Evolutionary conservation across 2,329 filamentous ascomycete genomes (phyloP).

Genomic region (Dissoconium aciculare): DNA sequence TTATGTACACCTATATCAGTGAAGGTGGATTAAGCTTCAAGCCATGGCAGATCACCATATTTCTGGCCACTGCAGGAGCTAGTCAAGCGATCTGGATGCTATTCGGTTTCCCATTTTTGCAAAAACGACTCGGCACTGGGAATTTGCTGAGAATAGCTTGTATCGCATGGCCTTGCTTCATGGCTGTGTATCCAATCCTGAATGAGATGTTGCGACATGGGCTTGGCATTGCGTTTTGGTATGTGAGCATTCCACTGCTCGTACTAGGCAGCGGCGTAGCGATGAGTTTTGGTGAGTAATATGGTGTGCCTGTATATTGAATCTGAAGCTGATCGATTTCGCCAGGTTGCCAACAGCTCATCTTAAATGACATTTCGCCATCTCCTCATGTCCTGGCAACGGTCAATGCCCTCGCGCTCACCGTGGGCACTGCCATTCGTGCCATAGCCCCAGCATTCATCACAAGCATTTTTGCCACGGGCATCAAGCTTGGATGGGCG

Average conservation of each 20-base stretch:
- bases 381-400: conserved; percentile 50
- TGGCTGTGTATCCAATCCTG: conserved; percentile 38
- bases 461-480: conserved; percentile 52
- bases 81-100: conserved; percentile 60
- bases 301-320: background rate
- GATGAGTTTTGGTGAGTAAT: conserved; percentile 50
- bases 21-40: conserved; percentile 53
- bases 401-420: conserved; percentile 55
- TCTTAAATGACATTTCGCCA: conserved; percentile 59
- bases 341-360: conserved; percentile 49
- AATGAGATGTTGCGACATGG: conserved; percentile 41
- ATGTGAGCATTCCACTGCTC: conserved; percentile 30
- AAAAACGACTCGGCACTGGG: conserved; percentile 51
- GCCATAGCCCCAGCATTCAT: conserved; percentile 52
- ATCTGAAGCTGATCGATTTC: background rate
- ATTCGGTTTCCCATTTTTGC: conserved; percentile 52
- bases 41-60: conserved; percentile 47
- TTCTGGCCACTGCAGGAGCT: conserved; percentile 49
- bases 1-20: conserved; percentile 47
- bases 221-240: conserved; percentile 42
- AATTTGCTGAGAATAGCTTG: conserved; percentile 47
- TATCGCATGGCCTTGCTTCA: conserved; percentile 48
- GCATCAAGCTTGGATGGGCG: conserved; percentile 46
- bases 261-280: conserved; percentile 47
- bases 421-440: conserved; percentile 45